Percentiles rank a stretch among this genome's conserved stretches.
phyloP scores from a whole-genome alignment of 306 rosid species.

The Gleditsia sinensis region DNA sequence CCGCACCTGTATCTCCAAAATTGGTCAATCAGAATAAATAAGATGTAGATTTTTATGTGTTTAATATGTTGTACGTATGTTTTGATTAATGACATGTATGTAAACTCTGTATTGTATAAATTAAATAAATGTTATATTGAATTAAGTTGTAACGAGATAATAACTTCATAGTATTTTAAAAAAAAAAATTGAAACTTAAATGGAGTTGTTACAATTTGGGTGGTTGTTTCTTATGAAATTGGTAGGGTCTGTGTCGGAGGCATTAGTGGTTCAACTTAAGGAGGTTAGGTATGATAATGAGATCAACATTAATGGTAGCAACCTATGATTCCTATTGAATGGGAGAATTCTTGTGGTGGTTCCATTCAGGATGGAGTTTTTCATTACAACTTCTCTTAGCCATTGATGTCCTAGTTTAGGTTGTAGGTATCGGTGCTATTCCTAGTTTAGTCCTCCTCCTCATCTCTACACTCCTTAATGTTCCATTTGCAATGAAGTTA shows the following conservation, averaged over 20 bases:
- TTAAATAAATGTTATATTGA: too few relatives aligned
- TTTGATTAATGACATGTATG: too few relatives aligned
- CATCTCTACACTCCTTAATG: conserved; percentile 43
- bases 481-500: conserved; percentile 46
- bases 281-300: conserved; percentile 55
- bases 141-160: too few relatives aligned
- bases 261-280: conserved; percentile 54
- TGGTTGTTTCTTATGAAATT: conserved; percentile 40
- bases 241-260: conserved; percentile 49
- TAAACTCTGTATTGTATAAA: too few relatives aligned
- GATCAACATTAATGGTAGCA: conserved; percentile 60
- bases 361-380: conserved; percentile 42
- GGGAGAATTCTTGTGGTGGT: conserved; percentile 65
- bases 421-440: conserved; percentile 52
- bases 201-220: too few relatives aligned
- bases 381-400: conserved; percentile 38
- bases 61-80: too few relatives aligned
- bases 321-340: conserved; percentile 55
- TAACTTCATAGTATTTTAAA: too few relatives aligned
- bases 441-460: conserved; percentile 44
- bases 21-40: too few relatives aligned
- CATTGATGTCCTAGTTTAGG: conserved; percentile 42
- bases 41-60: too few relatives aligned
- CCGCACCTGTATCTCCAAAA: too few relatives aligned
- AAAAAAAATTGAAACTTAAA: too few relatives aligned